Conservation (phyloP, 495 filamentous ascomycete species). For the Beverwykella pulmonaria region DNA sequence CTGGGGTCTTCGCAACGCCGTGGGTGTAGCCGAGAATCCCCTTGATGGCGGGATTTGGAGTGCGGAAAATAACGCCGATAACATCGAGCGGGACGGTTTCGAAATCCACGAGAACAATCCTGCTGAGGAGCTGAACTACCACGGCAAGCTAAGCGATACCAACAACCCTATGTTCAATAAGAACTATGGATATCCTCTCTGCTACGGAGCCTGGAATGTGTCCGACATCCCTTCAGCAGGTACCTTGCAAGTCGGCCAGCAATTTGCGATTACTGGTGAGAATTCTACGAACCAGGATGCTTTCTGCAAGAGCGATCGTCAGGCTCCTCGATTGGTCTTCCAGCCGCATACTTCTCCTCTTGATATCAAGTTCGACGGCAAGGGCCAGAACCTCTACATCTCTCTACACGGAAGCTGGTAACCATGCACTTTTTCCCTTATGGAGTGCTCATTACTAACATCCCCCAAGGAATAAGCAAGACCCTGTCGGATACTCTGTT, state of each 20-base stretch:
- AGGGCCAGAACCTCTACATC: conserved; percentile 24
- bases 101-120: conserved; percentile 31
- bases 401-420: conserved; percentile 34
- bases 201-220: conserved; percentile 24
- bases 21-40: conserved; percentile 23
- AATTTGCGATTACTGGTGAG: conserved; percentile 19
- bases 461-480: conserved; percentile 45
- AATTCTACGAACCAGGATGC: conserved; percentile 17
- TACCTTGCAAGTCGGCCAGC: conserved; percentile 15
- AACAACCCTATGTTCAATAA: conserved; percentile 13
- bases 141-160: conserved; percentile 18
- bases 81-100: conserved; percentile 19
- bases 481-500: conserved; percentile 52
- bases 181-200: conserved; percentile 29
- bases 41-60: conserved; percentile 7
- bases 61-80: conserved; percentile 30
- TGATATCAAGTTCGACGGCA: conserved; percentile 29
- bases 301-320: conserved; percentile 7
- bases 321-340: conserved; percentile 17
- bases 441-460: neutral
- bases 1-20: conserved; percentile 30
- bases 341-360: conserved; percentile 27
- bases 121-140: conserved; percentile 30
- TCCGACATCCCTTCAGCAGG: conserved; percentile 17
- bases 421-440: neutral